phyloP scores from a whole-genome alignment of 768 basidiomycete genomes.

The Amanita exitialis region DNA sequence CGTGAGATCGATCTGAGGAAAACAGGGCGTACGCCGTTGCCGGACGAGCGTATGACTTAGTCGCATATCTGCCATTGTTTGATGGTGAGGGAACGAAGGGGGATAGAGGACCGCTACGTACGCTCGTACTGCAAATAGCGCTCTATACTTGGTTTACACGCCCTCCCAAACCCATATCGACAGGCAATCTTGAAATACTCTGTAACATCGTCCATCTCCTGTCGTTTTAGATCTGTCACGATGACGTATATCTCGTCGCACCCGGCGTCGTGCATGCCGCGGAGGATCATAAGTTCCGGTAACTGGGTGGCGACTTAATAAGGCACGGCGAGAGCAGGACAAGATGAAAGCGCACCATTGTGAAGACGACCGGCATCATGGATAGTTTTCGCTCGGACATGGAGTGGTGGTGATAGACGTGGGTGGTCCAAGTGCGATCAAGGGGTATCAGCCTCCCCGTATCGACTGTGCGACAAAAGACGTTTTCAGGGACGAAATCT shows the following conservation, averaged over 20 bases:
- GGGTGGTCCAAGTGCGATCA: slow-evolving; percentile 75
- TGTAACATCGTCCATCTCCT: slow-evolving; percentile 75
- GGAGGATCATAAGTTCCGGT: slow-evolving; percentile 69
- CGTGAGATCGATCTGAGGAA: slow-evolving; percentile 73
- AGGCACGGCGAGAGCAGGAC: slow-evolving; percentile 4
- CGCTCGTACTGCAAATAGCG: slow-evolving; percentile 62
- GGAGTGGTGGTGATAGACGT: slow-evolving; percentile 69
- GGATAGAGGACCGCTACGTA: slow-evolving; percentile 23
- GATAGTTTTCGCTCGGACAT: slow-evolving; percentile 64
- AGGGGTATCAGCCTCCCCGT: slow-evolving; percentile 71
- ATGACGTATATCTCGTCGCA: slow-evolving; percentile 75
- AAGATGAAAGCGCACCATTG: slow-evolving; percentile 43
- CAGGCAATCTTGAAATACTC: slow-evolving; percentile 74
- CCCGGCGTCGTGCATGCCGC: slow-evolving; percentile 73
- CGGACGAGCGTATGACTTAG: slow-evolving; percentile 56
- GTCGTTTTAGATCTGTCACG: slow-evolving; percentile 68
- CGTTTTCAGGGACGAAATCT: slow-evolving; percentile 68
- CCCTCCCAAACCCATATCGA: slow-evolving; percentile 49
- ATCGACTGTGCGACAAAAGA: slow-evolving; percentile 73
- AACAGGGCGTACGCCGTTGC: slow-evolving; percentile 68
- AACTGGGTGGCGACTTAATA: slow-evolving; percentile 29
- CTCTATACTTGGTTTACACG: slow-evolving; percentile 58
- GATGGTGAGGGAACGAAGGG: slow-evolving; percentile 4
- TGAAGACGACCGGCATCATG: slow-evolving; percentile 76
- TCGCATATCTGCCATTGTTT: slow-evolving; percentile 40